Base-by-base conservation (phyloP, 192 early-diverging fungal genomes). In the Diversispora eburnea region DNA sequence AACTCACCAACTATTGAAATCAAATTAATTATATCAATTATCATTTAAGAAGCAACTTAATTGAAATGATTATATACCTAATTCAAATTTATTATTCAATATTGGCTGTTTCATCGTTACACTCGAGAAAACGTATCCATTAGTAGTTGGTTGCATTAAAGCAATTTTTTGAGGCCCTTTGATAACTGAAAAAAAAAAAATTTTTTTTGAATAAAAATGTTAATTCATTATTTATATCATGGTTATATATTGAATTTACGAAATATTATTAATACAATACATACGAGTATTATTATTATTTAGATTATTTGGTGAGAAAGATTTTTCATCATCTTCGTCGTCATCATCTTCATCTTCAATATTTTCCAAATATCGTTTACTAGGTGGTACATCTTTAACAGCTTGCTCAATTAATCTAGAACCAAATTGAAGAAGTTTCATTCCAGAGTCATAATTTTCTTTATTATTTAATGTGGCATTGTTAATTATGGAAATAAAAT, bases 61-160 rank as follows among this genome's bases (percentile, higher is more conserved):
- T 25, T 59, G 9, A 8, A 33, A 20, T 12, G 3, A 25, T 8
- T 58, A 58, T 22, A 39, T 43, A 62, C 60, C 60, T 62, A 62
- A 41, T 62, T 43, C 8, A 17, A 62, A 43, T 5, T 22, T 15
- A 15, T 62, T 3, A 13, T 62, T 62, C 41, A 4, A 9, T 43
- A 13, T 15, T 42, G 12, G 39, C 39, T 62, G 39, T 41, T 42
- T 43, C 7, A 62, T 15, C 15, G 60, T 6, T 41, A 22, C 39
- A 62, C 60, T 62, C 41, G 60, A 62, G 17, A 62, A 62, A 15
- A 62, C 22, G 41, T 62, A 13, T 3, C 60, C 60, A 42, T 41
- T 39, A 8, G 15, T 39, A 25, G 60, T 62, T 62, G 60, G 33
- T 39, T 62, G 60, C 25, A 62, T 15, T 41, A 62, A 33, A 39